Conservation (phyloP, 139 green algal genomes). For the Tetratostichococcus sp. region DNA sequence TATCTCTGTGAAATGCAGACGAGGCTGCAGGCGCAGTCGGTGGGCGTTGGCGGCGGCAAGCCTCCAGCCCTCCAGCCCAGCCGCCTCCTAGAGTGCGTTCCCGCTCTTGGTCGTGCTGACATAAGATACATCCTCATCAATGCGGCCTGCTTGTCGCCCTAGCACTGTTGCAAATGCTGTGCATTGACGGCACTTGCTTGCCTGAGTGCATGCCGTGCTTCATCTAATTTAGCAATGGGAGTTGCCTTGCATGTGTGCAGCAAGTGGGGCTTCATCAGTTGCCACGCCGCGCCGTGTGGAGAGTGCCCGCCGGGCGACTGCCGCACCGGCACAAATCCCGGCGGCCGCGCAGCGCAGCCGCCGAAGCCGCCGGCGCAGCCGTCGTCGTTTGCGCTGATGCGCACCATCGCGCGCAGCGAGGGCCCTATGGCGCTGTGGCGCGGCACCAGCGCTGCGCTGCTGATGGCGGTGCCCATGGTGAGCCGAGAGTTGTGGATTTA, state of each 20-base stretch:
- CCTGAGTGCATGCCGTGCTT: no score
- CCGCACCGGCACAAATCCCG: no score
- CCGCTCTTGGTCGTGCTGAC: neutral
- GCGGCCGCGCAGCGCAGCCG: no score
- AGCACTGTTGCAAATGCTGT: no score
- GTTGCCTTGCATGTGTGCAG: conserved; percentile 10
- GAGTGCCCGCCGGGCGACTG: conserved; percentile 8
- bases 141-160: no score
- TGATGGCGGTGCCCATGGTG: conserved; percentile 77
- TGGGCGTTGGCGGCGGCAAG: neutral
- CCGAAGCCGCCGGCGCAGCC: neutral
- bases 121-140: no score
- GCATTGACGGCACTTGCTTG: no score
- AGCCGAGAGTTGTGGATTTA: conserved; percentile 35
- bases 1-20: conserved; percentile 34
- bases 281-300: conserved; percentile 3
- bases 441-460: conserved; percentile 64
- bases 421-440: conserved; percentile 68
- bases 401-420: conserved; percentile 49
- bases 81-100: conserved; percentile 29
- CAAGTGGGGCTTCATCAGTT: conserved; percentile 39
- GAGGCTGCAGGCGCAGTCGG: conserved; percentile 55
- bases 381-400: conserved; percentile 34
- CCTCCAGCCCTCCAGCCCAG: neutral
- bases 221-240: no score